Evolutionary conservation across 441 rosid genomes (phyloP).

Genomic region (Gossypium gossypioides): DNA sequence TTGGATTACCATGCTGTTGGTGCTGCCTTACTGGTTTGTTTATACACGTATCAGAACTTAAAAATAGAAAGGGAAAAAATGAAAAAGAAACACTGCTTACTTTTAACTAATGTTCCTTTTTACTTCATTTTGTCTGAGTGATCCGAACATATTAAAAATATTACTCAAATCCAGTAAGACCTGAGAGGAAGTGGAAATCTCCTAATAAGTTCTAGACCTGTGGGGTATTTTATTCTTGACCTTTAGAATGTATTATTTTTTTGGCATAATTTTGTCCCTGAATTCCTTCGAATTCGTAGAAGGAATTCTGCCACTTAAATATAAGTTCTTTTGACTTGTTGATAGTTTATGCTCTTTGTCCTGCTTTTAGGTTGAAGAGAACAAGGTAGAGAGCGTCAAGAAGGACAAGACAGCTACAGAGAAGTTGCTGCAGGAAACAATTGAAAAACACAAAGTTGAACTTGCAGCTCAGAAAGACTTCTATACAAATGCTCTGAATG

Average conservation of each 20-base stretch:
- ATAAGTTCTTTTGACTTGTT: conserved; percentile 7
- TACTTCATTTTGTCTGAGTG: background rate
- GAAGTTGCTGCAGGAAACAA: conserved; percentile 86
- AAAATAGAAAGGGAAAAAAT: background rate
- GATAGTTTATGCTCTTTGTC: background rate
- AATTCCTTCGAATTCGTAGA: background rate
- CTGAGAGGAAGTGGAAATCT: background rate
- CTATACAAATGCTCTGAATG: conserved; percentile 70
- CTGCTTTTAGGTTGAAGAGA: conserved; percentile 76
- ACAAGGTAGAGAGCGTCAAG: conserved; percentile 83
- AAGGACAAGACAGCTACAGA: conserved; percentile 92
- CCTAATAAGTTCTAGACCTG: background rate
- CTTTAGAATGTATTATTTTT: background rate
- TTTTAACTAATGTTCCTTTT: background rate
- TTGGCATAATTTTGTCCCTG: background rate
- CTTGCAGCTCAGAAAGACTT: conserved; percentile 75
- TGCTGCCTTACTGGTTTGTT: background rate
- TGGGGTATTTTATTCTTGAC: background rate
- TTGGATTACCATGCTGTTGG: background rate
- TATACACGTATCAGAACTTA: background rate
- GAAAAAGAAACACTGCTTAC: background rate
- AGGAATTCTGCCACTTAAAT: background rate
- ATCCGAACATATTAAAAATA: background rate
- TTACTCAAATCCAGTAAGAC: background rate
- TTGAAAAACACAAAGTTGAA: conserved; percentile 88